phyloP scores from a whole-genome alignment of 2,329 filamentous ascomycete species.

The Trichothecium sympodiale region DNA sequence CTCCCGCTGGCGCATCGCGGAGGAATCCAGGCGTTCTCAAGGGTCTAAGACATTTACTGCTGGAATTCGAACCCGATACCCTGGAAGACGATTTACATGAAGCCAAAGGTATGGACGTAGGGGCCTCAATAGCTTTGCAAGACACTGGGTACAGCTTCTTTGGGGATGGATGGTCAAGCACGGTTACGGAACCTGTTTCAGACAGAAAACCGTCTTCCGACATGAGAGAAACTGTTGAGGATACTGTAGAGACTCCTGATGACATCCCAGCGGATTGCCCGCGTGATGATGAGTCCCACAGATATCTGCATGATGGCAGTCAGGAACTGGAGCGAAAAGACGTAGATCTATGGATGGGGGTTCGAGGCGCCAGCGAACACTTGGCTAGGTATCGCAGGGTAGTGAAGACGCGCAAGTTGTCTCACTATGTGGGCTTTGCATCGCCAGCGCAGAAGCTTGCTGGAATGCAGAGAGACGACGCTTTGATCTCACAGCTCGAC shows the following conservation, averaged over 20 bases:
- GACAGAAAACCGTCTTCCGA: slow-evolving; percentile 1
- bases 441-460: slow-evolving; percentile 37
- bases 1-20: slow-evolving; percentile 11
- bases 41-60: slow-evolving; percentile 40
- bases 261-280: slow-evolving; percentile 3
- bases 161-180: slow-evolving; percentile 13
- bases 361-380: slow-evolving; percentile 23
- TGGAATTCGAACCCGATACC: slow-evolving; percentile 41
- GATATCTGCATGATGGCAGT: slow-evolving; percentile 14
- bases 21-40: slow-evolving; percentile 31
- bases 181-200: background rate
- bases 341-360: slow-evolving; percentile 31
- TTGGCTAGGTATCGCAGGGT: slow-evolving; percentile 37
- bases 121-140: slow-evolving; percentile 27
- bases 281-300: slow-evolving; percentile 9
- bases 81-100: slow-evolving; percentile 22
- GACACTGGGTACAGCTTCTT: slow-evolving; percentile 35
- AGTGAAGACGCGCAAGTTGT: slow-evolving; percentile 23
- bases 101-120: slow-evolving; percentile 26
- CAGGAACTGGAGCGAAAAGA: slow-evolving; percentile 14
- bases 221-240: slow-evolving; percentile 3
- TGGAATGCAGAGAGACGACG: slow-evolving; percentile 15
- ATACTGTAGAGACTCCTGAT: slow-evolving; percentile 3
- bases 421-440: slow-evolving; percentile 29
- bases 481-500: no score